A percentile compares a stretch with the other conserved stretches of the same genome.
Evolutionary conservation across 2,329 filamentous ascomycete genomes (phyloP).

Genomic region (Diplodia sapinea): DNA sequence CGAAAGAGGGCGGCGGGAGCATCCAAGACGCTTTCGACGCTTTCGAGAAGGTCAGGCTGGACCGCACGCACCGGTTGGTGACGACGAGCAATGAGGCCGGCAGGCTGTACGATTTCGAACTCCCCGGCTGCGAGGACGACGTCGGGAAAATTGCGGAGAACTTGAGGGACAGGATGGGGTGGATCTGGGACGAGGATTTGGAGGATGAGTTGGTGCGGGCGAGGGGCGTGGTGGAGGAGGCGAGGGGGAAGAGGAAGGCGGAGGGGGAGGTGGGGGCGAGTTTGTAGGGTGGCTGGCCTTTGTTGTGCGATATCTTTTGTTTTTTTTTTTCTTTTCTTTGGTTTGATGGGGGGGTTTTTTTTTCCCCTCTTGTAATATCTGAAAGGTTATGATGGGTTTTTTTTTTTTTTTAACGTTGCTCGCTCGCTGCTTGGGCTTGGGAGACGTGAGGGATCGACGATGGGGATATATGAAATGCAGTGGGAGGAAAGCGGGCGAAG

Average conservation of each 20-base stretch:
- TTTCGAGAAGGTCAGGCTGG: conserved; percentile 46
- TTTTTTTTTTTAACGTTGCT: too few species aligned
- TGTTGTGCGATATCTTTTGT: neutral
- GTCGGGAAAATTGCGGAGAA: conserved; percentile 42
- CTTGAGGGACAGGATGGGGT: conserved; percentile 43
- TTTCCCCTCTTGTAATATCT: too few species aligned
- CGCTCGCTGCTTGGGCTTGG: too few species aligned
- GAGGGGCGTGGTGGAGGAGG: neutral
- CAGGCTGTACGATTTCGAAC: conserved; percentile 49
- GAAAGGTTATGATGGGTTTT: too few species aligned
- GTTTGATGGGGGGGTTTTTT: too few species aligned
- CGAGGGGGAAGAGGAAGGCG: neutral
- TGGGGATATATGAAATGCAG: too few species aligned
- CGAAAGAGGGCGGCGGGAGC: neutral
- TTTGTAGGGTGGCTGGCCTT: neutral
- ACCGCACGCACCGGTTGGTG: conserved; percentile 55
- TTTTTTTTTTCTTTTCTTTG: too few species aligned
- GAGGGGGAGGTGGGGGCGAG: neutral
- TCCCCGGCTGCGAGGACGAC: conserved; percentile 42
- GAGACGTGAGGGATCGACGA: too few species aligned
- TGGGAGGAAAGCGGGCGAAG: too few species aligned
- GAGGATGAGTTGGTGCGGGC: conserved; percentile 37
- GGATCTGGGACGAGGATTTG: conserved; percentile 52
- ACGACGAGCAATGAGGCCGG: conserved; percentile 49
- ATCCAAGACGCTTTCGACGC: conserved; percentile 45